phyloP scores from a whole-genome alignment of 2,329 filamentous ascomycete species.

The Cercospora nicotianae region DNA sequence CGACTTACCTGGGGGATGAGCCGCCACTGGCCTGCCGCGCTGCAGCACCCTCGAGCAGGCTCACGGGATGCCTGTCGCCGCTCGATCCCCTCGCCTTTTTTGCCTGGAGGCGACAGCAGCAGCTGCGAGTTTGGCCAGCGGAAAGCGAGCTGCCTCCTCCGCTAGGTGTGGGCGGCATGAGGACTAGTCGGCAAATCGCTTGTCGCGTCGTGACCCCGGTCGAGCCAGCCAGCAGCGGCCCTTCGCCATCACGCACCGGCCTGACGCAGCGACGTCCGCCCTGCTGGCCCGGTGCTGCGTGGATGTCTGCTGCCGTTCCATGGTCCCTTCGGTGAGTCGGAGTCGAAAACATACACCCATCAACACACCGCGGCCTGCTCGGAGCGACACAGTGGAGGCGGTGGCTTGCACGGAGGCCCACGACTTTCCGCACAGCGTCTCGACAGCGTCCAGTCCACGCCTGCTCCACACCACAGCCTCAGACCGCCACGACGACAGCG shows the following conservation, averaged over 20 bases:
- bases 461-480: constrained; percentile 4
- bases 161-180: not conserved
- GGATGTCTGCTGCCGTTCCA: not conserved
- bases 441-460: not conserved
- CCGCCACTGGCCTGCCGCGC: not conserved
- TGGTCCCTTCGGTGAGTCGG: not conserved
- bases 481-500: not conserved
- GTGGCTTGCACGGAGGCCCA: not conserved
- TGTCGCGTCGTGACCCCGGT: not conserved
- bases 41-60: not conserved
- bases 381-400: not conserved
- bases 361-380: not conserved
- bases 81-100: not conserved
- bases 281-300: not conserved
- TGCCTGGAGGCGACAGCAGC: not conserved
- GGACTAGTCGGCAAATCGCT: not conserved
- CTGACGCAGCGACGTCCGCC: not conserved
- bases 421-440: not conserved
- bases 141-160: not conserved
- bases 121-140: not conserved
- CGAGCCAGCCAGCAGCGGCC: not conserved
- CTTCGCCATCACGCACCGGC: not conserved
- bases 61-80: not conserved
- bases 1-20: not conserved
- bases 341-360: not conserved